Percentiles rank a stretch among this genome's conserved stretches.
Conservation (phyloP, 441 rosid species). For the Euphorbia corollata region DNA sequence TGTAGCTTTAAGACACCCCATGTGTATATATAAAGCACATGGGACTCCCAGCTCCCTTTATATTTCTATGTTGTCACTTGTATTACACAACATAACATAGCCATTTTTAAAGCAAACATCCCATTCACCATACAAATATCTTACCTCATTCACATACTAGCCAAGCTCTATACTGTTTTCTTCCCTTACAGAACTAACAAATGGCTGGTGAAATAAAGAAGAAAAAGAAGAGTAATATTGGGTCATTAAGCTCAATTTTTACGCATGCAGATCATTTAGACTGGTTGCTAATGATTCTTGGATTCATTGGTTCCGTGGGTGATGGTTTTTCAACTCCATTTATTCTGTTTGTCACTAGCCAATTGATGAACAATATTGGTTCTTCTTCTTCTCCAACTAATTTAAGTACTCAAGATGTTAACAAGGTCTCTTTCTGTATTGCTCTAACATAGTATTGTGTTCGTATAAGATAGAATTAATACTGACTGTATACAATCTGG, state of each 20-base stretch:
- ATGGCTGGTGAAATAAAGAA: constrained; percentile 5
- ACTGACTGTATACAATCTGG: too few species aligned
- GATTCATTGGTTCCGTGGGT: constrained; percentile 62
- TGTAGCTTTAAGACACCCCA: too few species aligned
- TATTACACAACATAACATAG: too few species aligned
- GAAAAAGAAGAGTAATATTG: constrained; percentile 21
- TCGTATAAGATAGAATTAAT: neutral
- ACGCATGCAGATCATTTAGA: constrained; percentile 69
- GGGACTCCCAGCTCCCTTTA: too few species aligned
- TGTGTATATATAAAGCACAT: too few species aligned
- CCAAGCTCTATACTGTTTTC: neutral
- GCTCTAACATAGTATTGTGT: neutral
- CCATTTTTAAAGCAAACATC: too few species aligned
- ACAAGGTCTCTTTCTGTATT: constrained; percentile 33
- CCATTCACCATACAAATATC: too few species aligned
- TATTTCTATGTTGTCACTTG: too few species aligned
- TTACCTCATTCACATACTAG: too few species aligned
- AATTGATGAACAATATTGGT: constrained; percentile 61
- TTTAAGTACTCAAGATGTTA: constrained; percentile 35
- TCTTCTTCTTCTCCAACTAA: constrained; percentile 22
- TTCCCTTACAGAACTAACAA: neutral
- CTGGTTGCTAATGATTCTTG: constrained; percentile 54
- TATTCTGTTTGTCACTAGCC: constrained; percentile 50
- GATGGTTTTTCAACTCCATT: constrained; percentile 66
- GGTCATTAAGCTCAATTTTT: constrained; percentile 52